Base-by-base conservation (phyloP, 257 asterid species). In the Phtheirospermum japonicum region DNA sequence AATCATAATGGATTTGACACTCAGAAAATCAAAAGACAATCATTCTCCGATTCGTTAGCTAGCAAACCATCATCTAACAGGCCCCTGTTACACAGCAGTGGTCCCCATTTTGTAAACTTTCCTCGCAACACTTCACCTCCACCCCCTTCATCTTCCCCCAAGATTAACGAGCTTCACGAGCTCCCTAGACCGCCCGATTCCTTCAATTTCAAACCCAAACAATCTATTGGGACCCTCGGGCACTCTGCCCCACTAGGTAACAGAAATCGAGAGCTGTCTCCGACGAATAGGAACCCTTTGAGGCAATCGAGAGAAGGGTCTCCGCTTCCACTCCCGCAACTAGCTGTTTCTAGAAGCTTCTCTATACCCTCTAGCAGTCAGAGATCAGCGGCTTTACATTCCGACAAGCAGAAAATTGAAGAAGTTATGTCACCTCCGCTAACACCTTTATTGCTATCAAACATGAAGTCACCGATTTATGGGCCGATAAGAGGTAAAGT, bases 151-250 rank as follows among this genome's bases (percentile, higher is more conserved):
- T 79, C 98, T 59, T 89, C 97, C 43, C 97, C 97, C 20, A 86
- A 71, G 55, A 77, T 86, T 59, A 89, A 85, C 33, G 99, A 92
- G 83, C 99, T 92, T 61, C 99, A 92, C 56, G 96, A 89, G 78
- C 99, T 92, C 54, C 99, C 99, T 19, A 88, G 93, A 63, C 99
- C 99, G 2, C 99, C 99, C n/a, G 95, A 82, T 67, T 70, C 81
- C 68, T 75, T 76, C 14, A 63, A 67, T 68, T 52, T 74, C 75
- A 84, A 81, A 80, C 83, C 88, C 6, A 66, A 40, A 57, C 73
- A 75, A 62, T 73, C 84, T 62, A 37, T 61, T 6, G 78, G 77
- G 51, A 60, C 66, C 26, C 72, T 80, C n/a, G 96, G 95, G 57
- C 90, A 85, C 79, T 90, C 98, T 65, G 98, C 89, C 17, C 96